Base-by-base conservation (phyloP, 192 early-diverging fungal species). In the Linnemannia zychae region DNA sequence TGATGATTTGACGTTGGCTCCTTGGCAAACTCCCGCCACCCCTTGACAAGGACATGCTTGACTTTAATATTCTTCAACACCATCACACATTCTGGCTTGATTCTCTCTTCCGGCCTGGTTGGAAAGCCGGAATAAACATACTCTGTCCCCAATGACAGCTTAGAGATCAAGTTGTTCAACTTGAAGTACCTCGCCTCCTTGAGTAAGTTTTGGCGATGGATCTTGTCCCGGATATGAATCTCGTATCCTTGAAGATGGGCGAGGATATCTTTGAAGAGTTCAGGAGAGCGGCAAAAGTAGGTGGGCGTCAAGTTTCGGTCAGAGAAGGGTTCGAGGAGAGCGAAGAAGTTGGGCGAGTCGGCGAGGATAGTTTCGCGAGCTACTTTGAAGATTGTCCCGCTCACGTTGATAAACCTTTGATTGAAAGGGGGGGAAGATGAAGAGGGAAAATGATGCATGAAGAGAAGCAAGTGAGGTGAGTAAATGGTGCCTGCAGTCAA, bases 191-290 rank as follows among this genome's bases (percentile, higher is more conserved):
- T 76, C 0, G 90, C 87, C 73, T 92, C 92, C 57, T 90, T 91
- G 2, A 92, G 75, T 15, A 92, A 37, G 65, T 92, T 92, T 50
- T 76, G 83, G 47, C 92, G 87, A 49, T 92, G 92, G 16, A 88
- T 76, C 72, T 89, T 91, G 68, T 91, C 90, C 60, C 85, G 80
- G 60, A 92, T 88, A 18, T 84, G 72, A n/a, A 92, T 88, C 11
- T 90, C 88, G 37, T 92, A 92, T 20, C 92, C 92, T 68, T 90
- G 87, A 5, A 92, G 79, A 84, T 91, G 91, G 36, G 80, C 79
- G 17, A 92, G 44, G 44, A 92, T 90, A 31, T 91, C 92, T 28
- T 78, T 79, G 82, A 92, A 92, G 20, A 89, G 82, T 18, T 92
- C 90, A 0, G 91, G 91, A 17, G 88, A 87, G 57, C 91, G 86